These are phyloP conservation scores for Aurinia saxatilis DNA, from an alignment of 345 rosid genomes.

Conservation along the genomic window DNA sequence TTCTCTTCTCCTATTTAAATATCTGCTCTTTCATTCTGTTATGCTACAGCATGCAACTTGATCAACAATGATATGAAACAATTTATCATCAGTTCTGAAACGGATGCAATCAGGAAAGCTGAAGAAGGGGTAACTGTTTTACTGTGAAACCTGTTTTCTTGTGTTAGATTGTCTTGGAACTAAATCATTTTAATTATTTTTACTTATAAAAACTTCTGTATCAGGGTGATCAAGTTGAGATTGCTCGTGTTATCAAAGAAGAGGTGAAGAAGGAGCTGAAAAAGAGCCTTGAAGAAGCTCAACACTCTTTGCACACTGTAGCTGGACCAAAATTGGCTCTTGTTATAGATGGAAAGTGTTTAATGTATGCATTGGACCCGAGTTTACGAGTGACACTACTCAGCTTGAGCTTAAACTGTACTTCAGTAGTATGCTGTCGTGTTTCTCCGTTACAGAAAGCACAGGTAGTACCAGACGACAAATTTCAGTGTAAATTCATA, in stretches of 20 bases:
- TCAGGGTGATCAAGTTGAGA: constrained; percentile 95
- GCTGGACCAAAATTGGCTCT: constrained; percentile 84
- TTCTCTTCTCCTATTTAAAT: constrained; percentile 7
- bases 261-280: constrained; percentile 73
- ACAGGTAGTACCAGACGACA: constrained; percentile 45
- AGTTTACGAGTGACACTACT: constrained; percentile 73
- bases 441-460: constrained; percentile 99
- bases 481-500: not conserved
- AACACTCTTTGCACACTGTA: constrained; percentile 38
- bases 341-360: constrained; percentile 93
- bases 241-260: constrained; percentile 77
- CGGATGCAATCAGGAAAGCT: constrained; percentile 76
- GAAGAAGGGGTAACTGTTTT: constrained; percentile 70
- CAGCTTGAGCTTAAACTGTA: constrained; percentile 90
- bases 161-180: not conserved
- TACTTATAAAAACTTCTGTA: not conserved
- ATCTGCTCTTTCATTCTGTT: constrained; percentile 16
- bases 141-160: constrained; percentile 5
- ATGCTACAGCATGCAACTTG: constrained; percentile 89
- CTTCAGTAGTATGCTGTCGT: constrained; percentile 96
- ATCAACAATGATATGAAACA: constrained; percentile 95
- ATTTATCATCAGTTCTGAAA: constrained; percentile 89
- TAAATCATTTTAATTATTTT: not conserved
- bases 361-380: constrained; percentile 95
- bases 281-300: constrained; percentile 84